Conservation (phyloP, 768 basidiomycete species). For the Naganishia friedmannii region DNA sequence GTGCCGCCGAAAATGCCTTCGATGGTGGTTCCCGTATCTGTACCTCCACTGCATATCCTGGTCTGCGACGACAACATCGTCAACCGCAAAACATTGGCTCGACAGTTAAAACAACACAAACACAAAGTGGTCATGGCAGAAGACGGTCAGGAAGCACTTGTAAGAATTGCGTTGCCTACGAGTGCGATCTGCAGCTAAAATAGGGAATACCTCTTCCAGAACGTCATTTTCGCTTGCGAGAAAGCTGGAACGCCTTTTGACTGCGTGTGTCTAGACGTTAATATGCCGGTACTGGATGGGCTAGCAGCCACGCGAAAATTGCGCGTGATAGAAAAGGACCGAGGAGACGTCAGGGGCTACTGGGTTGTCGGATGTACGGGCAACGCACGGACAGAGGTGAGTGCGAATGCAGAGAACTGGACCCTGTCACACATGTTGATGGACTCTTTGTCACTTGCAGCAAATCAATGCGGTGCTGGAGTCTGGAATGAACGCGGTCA, state of each 20-base stretch:
- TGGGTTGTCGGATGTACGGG: constrained; percentile 32
- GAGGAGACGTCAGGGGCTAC: neutral
- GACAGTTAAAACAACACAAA: constrained; percentile 24
- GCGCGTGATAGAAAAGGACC: constrained; percentile 17
- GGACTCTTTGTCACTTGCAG: constrained; percentile 2
- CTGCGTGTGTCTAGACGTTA: constrained; percentile 23
- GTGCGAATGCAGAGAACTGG: neutral
- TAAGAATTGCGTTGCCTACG: neutral
- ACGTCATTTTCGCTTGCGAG: constrained; percentile 24
- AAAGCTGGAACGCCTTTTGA: constrained; percentile 27
- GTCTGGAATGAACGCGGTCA: constrained; percentile 28
- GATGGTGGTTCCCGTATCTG: neutral
- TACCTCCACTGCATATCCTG: constrained; percentile 8
- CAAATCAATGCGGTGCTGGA: constrained; percentile 23
- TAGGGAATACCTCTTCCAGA: neutral
- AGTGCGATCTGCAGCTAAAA: neutral
- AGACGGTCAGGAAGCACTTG: constrained; percentile 30
- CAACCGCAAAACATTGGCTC: constrained; percentile 24
- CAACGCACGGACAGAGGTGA: constrained; percentile 27
- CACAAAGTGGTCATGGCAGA: constrained; percentile 24
- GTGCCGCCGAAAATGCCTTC: constrained; percentile 6
- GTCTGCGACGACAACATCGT: constrained; percentile 30
- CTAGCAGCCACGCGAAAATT: constrained; percentile 10
- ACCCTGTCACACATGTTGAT: neutral
- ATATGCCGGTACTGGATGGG: constrained; percentile 30